Base-by-base conservation (phyloP, 1,284 basidiomycete species). In the Marasmius sp. region DNA sequence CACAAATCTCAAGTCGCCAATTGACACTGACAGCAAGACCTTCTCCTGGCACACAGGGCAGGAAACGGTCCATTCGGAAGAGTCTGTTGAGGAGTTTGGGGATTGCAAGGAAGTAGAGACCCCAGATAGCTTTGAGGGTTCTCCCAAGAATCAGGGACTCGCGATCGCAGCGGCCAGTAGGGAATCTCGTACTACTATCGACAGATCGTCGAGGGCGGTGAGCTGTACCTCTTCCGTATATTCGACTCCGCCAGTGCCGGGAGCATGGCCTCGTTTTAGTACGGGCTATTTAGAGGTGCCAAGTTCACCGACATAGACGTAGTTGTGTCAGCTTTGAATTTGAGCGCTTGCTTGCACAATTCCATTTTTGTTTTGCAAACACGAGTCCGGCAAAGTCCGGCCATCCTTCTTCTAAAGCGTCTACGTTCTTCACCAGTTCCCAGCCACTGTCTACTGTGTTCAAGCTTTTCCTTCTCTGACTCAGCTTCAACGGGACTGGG, bases 61-160 rank as follows among this genome's bases (percentile, higher is more conserved):
- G 59, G 43, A 54, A 45, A 47, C 38, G 53, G 39, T 60, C 59
- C 12, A 16, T 55, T 54, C 59, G 59, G 16, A 60, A 55, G 51
- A 60, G 50, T 16, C 41, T 60, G 4, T 20, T 60, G 18, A 41
- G 34, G 33, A 55, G 59, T 20, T 36, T 60, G 8, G 22, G 52
- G 43, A 36, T 41, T 43, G 22, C 50, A 51, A 55, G 41, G 59
- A 55, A 60, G 43, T 50, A 60, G 52, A 37, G 34, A 7, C 27
- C n/a, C 52, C 27, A 5, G 5, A n/a, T 47, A 54, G 59, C 41
- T n/a, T 20, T 34, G 20, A 37, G 34, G 39, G 27, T 43, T 55
- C n/a, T 8, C 45, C 27, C 18, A 27, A 52, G 48, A 18, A 43
- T 47, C 45, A 47, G 20, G 45, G 45, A 5, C 27, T 27, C 11